A percentile compares a stretch with the other conserved stretches of the same genome.
These are phyloP conservation scores for Herpetomonas tarakana DNA, from an alignment of 208 protist genomes.

Conservation along the genomic window DNA sequence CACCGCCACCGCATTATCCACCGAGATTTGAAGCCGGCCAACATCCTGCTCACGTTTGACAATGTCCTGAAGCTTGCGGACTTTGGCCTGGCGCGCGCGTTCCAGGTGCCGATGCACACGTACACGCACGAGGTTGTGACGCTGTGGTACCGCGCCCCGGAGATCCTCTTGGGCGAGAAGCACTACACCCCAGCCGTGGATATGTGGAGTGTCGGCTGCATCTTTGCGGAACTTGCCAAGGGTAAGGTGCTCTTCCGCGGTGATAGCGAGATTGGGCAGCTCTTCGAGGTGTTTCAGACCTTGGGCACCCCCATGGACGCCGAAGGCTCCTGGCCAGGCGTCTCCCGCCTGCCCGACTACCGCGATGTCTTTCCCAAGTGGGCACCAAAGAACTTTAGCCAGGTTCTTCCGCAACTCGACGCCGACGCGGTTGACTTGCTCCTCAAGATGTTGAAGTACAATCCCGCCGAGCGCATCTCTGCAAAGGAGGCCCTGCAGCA, in stretches of 20 bases:
- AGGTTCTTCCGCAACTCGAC: constrained; percentile 75
- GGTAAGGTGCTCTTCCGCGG: constrained; percentile 97
- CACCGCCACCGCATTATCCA: constrained; percentile 94
- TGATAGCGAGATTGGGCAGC: constrained; percentile 97
- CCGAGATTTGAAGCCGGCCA: constrained; percentile 96
- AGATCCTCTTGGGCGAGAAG: constrained; percentile 99
- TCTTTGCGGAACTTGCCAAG: constrained; percentile 98
- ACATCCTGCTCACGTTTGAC: constrained; percentile 89
- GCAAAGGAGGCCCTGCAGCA: constrained; percentile 90
- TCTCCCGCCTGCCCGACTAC: constrained; percentile 97
- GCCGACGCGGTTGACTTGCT: constrained; percentile 85
- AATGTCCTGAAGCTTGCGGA: constrained; percentile 92
- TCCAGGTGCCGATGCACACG: constrained; percentile 98
- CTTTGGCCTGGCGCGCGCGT: constrained; percentile 97
- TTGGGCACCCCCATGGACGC: constrained; percentile 95
- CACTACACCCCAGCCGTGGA: constrained; percentile 99
- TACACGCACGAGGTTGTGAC: constrained; percentile 99
- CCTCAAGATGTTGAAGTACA: constrained; percentile 87
- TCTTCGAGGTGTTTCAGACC: constrained; percentile 98
- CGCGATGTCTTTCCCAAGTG: constrained; percentile 95
- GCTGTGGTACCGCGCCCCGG: constrained; percentile 99
- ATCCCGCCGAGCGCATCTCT: constrained; percentile 85
- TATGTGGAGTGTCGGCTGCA: constrained; percentile 99
- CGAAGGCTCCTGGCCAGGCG: constrained; percentile 95
- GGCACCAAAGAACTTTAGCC: constrained; percentile 58